Base-by-base conservation (phyloP, 805 yeast species). In the Yarrowia deformans region DNA sequence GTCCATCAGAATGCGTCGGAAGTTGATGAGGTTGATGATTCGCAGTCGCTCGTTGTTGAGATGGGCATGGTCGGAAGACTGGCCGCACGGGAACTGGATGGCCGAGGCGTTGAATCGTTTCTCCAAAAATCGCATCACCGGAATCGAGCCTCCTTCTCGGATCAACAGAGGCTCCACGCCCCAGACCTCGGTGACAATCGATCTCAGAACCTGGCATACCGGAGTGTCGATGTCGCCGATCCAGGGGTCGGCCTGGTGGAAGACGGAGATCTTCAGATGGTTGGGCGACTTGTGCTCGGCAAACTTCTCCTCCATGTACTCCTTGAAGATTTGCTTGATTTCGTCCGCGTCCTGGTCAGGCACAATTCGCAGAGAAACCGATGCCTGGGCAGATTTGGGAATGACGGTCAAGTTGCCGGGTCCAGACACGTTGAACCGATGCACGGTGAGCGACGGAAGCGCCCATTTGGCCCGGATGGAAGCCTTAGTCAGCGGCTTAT, bases 91-190 rank as follows among this genome's bases (percentile, higher is more conserved):
- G 42, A 95, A 85, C 78, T 95, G 98, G 0, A 94, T 96, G 1
- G 97, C 98, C 34, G 91, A 91, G 3, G 98, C 97, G 67, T 83
- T 78, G 72, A 94, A 90, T 13, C 84, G 81, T 77, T 90, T 90
- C 74, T 94, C 99, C 72, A 94, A 79, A 70, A 89, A 90, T 71
- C 97, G 80, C 8, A 95, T 88, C 12, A 94, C 89, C 1, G 99
- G 98, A 77, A 94, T 93, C 0, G 98, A 91, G 0, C 99, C 99
- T 71, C 99, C 99, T 80, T 95, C 99, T 72, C 98, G 85, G 40
- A 95, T 91, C 70, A 88, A 89, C 50, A 94, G 80, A 1, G 98
- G 98, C 68, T 90, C 91, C 16, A 68, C 52, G 0, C 85, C 87
- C 99, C 99, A 94, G 69, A 88, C 90, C 4, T 81, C 77, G 50